Conservation (phyloP, 768 basidiomycete species). For the Tephrocybe sp. region DNA sequence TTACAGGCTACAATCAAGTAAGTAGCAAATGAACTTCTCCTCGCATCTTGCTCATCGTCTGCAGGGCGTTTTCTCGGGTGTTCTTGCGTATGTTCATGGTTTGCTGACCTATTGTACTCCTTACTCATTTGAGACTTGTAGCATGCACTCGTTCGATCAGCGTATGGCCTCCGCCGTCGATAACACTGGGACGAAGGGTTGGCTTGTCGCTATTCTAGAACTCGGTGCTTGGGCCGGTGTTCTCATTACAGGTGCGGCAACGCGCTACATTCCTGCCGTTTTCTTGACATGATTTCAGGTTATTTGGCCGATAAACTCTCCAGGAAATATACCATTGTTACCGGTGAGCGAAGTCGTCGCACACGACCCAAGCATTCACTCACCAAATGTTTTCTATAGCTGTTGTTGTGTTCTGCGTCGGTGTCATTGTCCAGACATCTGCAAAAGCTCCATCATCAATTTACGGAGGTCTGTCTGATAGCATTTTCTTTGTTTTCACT, state of each 20-base stretch:
- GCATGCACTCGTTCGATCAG: constrained; percentile 48
- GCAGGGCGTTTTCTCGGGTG: constrained; percentile 75
- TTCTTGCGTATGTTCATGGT: constrained; percentile 44
- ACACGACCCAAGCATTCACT: neutral
- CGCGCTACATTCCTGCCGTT: neutral
- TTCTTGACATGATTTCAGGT: constrained; percentile 23
- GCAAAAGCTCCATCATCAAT: constrained; percentile 58
- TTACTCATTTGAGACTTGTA: constrained; percentile 13
- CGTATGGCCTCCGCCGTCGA: constrained; percentile 56
- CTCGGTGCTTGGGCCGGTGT: constrained; percentile 78
- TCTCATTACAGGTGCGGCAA: constrained; percentile 53
- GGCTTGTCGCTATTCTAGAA: constrained; percentile 74
- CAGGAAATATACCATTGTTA: constrained; percentile 67
- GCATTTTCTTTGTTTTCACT: neutral
- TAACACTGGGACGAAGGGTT: constrained; percentile 56
- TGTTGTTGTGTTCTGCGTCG: constrained; percentile 60
- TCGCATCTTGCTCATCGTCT: neutral
- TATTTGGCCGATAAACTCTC: constrained; percentile 71
- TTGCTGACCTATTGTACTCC: neutral
- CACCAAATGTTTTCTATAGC: constrained; percentile 33
- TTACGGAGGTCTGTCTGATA: constrained; percentile 45
- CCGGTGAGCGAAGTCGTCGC: constrained; percentile 33
- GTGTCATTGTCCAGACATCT: constrained; percentile 71
- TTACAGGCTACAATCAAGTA: constrained; percentile 63
- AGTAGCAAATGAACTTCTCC: constrained; percentile 1